phyloP scores from a whole-genome alignment of 2,329 filamentous ascomycete species.

The Chrysoporthe cubensis region DNA sequence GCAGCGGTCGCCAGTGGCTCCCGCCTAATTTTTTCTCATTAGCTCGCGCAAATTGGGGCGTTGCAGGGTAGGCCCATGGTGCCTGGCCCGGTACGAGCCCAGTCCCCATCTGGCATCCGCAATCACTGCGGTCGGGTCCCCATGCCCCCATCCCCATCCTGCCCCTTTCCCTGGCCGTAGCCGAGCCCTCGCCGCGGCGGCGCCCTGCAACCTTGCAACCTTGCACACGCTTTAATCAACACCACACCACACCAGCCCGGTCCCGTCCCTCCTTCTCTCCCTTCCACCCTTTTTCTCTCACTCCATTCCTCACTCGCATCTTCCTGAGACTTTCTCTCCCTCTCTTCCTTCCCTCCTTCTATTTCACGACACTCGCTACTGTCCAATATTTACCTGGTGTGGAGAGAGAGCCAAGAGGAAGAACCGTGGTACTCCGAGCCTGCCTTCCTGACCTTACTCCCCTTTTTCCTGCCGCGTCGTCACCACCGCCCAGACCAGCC shows the following conservation, averaged over 20 bases:
- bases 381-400: constrained; percentile 24
- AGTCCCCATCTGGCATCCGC: constrained; percentile 22
- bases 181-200: constrained; percentile 5
- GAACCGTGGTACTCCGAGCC: constrained; percentile 23
- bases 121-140: constrained; percentile 13
- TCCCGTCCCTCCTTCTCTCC: constrained; percentile 16
- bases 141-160: constrained; percentile 5
- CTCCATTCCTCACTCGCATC: constrained; percentile 8
- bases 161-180: constrained; percentile 15
- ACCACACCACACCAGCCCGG: constrained; percentile 9
- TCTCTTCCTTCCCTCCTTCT: constrained; percentile 20
- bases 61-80: constrained; percentile 16
- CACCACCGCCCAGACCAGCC: constrained; percentile 7
- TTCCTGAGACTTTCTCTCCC: constrained; percentile 16
- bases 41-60: constrained; percentile 23
- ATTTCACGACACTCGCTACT: constrained; percentile 31
- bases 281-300: constrained; percentile 18
- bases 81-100: constrained; percentile 19
- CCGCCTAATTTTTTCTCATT: constrained; percentile 17
- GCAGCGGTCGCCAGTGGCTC: constrained; percentile 1
- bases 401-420: constrained; percentile 26
- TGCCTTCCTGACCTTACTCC: constrained; percentile 8
- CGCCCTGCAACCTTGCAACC: constrained; percentile 16
- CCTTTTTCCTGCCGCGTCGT: constrained; percentile 16
- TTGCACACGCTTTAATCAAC: constrained; percentile 14